Evolutionary conservation across 2,329 filamentous ascomycete genomes (phyloP).

Genomic region (Aureobasidium sp.): DNA sequence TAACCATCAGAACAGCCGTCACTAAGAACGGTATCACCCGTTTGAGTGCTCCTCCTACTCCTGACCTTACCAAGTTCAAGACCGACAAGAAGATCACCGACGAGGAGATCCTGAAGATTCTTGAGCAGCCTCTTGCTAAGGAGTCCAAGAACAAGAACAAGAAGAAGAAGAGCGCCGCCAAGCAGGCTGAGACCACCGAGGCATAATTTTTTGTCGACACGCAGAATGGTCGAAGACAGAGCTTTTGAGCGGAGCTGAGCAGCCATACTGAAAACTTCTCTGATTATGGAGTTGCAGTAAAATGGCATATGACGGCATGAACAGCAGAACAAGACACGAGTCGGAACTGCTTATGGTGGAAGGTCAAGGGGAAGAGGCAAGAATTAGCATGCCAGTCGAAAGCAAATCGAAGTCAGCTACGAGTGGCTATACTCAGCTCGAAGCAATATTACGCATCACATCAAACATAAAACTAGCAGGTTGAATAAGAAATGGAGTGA

Average conservation of each 20-base stretch:
- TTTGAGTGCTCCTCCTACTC: conserved; percentile 66
- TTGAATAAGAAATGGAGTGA: not conserved
- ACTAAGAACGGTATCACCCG: conserved; percentile 95
- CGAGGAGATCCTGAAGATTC: conserved; percentile 88
- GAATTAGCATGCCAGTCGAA: not conserved
- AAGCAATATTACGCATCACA: conserved; percentile 10
- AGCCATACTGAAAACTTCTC: not conserved
- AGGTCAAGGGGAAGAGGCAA: not conserved
- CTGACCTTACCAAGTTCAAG: conserved; percentile 77
- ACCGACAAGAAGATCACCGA: conserved; percentile 97
- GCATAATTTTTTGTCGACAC: conserved; percentile 25
- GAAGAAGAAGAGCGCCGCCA: conserved; percentile 68
- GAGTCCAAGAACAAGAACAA: conserved; percentile 64
- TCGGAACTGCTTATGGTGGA: not conserved
- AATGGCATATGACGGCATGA: conserved; percentile 1
- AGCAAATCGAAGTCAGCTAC: conserved; percentile 3
- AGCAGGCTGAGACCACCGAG: conserved; percentile 43
- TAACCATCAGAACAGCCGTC: conserved; percentile 55
- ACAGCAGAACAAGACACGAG: conserved; percentile 1
- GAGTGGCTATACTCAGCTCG: not conserved
- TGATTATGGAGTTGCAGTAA: not conserved
- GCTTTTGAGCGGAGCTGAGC: not conserved
- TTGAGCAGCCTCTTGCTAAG: conserved; percentile 73
- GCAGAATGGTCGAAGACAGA: not conserved
- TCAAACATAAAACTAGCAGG: conserved; percentile 1